These are phyloP conservation scores for Paramecium tetraurelia DNA, from an alignment of 73 alveolate species.

Conservation along the genomic window DNA sequence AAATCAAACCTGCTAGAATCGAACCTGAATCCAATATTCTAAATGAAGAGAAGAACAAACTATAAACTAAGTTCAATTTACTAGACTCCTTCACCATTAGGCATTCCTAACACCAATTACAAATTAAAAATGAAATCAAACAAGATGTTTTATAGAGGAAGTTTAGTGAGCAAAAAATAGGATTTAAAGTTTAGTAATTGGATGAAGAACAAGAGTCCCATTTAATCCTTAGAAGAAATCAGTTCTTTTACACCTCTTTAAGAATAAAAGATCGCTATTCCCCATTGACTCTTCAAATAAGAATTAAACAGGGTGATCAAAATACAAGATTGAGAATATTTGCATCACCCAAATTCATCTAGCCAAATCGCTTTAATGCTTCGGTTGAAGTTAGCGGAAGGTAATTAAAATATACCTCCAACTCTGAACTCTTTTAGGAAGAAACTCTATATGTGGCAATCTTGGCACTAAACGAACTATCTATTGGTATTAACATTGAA, in stretches of 20 bases:
- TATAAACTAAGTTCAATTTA: neutral
- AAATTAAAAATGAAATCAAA: neutral
- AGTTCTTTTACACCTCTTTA: constrained; percentile 1
- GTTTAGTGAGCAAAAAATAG: neutral
- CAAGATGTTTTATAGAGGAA: neutral
- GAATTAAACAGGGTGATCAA: neutral
- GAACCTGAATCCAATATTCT: neutral
- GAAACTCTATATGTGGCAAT: neutral
- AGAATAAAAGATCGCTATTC: neutral
- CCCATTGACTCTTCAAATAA: neutral
- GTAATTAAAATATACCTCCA: neutral
- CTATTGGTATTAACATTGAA: neutral
- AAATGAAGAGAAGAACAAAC: neutral
- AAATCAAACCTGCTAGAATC: neutral
- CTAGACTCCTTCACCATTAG: neutral
- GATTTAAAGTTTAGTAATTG: neutral
- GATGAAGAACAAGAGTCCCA: neutral
- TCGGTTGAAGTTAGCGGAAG: neutral
- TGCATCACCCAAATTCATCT: constrained; percentile 3
- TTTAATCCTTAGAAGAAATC: neutral
- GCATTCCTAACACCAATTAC: neutral
- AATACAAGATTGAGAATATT: constrained; percentile 9
- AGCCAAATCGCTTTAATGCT: constrained; percentile 44
- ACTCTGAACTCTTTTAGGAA: neutral
- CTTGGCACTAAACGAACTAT: neutral